A percentile compares a stretch with the other conserved stretches of the same genome.
These are phyloP conservation scores for Eutrema yunnanense DNA, from an alignment of 345 rosid species.

Conservation along the genomic window DNA sequence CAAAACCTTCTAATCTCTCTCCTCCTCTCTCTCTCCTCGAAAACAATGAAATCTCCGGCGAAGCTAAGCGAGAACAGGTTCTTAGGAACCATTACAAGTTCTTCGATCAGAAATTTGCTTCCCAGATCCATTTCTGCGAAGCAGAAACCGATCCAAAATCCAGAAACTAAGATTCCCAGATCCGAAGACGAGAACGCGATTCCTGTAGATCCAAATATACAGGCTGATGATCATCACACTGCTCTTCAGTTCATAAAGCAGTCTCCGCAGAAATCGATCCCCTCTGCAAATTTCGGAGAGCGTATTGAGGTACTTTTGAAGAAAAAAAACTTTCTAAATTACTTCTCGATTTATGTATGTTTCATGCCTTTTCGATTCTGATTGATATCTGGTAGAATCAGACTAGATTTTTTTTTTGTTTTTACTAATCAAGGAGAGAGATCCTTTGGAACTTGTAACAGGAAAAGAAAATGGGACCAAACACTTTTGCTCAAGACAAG, in stretches of 20 bases:
- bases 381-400: neutral
- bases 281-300: neutral
- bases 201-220: constrained; percentile 51
- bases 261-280: neutral
- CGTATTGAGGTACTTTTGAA: neutral
- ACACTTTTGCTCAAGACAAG: neutral
- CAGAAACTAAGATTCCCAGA: constrained; percentile 21
- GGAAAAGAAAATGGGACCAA: neutral
- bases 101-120: constrained; percentile 61
- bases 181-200: constrained; percentile 53
- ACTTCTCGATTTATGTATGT: neutral
- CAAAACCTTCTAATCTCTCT: constrained; percentile 2
- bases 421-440: neutral
- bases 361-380: neutral
- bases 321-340: neutral
- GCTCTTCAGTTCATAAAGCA: neutral
- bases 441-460: neutral
- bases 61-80: constrained; percentile 30
- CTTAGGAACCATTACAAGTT: constrained; percentile 42
- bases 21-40: neutral
- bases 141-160: constrained; percentile 26
- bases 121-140: constrained; percentile 57
- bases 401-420: neutral
- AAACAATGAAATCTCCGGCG: constrained; percentile 23
- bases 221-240: neutral